These are phyloP conservation scores for Colletotrichum sp. DNA, from an alignment of 2,329 filamentous ascomycete species.

Conservation along the genomic window DNA sequence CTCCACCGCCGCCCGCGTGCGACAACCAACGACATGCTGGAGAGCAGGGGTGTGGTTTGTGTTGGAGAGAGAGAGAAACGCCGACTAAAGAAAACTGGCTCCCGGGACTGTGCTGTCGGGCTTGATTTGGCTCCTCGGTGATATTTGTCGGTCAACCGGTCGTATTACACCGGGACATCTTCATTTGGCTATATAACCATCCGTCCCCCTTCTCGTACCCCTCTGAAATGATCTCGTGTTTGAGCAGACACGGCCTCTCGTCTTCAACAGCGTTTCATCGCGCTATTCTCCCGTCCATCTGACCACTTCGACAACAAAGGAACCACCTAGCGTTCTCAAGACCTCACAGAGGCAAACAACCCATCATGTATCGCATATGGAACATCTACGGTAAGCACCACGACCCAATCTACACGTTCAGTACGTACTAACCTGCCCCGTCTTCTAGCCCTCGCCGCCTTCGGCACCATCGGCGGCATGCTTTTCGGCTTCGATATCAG, in stretches of 20 bases:
- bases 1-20: background rate
- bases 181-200: background rate
- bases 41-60: background rate
- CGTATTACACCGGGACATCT: background rate
- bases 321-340: background rate
- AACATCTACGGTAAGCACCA: slow-evolving; percentile 38
- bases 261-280: background rate
- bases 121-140: background rate
- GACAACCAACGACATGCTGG: background rate
- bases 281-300: background rate
- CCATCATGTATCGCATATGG: slow-evolving; percentile 38
- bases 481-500: slow-evolving; percentile 62
- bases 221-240: background rate
- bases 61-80: background rate
- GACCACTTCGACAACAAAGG: background rate
- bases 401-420: background rate
- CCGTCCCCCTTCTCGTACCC: background rate
- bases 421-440: background rate
- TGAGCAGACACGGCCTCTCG: background rate
- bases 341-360: background rate
- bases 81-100: background rate
- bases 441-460: slow-evolving; percentile 36
- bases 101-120: background rate
- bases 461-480: slow-evolving; percentile 47
- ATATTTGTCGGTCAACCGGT: background rate